phyloP scores from a whole-genome alignment of 164 flowering plant species.

The Akebia trifoliata region DNA sequence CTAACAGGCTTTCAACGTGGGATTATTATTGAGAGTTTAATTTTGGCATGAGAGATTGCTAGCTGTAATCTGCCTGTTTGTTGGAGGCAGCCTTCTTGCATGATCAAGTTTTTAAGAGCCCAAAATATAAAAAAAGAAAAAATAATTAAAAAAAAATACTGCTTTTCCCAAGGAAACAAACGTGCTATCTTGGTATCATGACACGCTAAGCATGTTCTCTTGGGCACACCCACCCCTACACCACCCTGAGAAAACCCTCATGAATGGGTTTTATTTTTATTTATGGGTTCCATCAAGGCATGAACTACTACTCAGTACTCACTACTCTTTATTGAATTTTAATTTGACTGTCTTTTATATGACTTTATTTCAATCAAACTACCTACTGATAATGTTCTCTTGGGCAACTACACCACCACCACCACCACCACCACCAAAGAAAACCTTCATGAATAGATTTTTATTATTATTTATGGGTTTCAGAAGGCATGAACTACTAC shows the following conservation, averaged over 20 bases:
- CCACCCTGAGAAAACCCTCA: constrained; percentile 21
- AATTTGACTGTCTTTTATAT: neutral
- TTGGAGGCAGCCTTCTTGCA: constrained; percentile 77
- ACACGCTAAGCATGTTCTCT: constrained; percentile 43
- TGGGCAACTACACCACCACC: no score
- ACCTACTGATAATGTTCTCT: no score
- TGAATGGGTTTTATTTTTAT: constrained; percentile 14
- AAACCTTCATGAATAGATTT: no score
- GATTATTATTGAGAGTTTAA: constrained; percentile 38
- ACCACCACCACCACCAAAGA: no score
- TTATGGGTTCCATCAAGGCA: constrained; percentile 16
- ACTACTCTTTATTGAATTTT: neutral
- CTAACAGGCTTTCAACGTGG: constrained; percentile 33
- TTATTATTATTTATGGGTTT: no score
- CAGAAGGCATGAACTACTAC: no score
- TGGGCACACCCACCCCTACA: constrained; percentile 18
- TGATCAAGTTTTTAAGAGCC: constrained; percentile 39
- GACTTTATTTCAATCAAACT: no score
- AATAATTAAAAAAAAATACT: constrained; percentile 5
- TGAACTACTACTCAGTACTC: constrained; percentile 8
- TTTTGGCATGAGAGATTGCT: constrained; percentile 51
- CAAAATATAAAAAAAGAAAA: constrained; percentile 1
- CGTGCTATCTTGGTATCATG: constrained; percentile 64
- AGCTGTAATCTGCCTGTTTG: constrained; percentile 80
- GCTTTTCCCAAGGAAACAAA: constrained; percentile 51